These are phyloP conservation scores for Phytophthora niederhauseri DNA, from an alignment of 352 stramenopile genomes.

Conservation along the genomic window DNA sequence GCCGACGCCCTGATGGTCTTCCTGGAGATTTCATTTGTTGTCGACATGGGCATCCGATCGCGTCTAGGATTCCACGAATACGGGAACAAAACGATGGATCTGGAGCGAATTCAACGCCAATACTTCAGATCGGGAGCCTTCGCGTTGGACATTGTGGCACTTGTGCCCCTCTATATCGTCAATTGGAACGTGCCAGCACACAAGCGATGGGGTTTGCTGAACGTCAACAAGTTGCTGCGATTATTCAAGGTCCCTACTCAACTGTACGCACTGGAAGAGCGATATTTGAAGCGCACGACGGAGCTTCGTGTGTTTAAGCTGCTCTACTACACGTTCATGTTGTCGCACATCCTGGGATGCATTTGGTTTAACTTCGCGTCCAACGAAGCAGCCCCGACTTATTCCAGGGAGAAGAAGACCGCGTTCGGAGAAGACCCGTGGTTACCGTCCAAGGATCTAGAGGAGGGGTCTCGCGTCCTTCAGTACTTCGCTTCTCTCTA, in stretches of 20 bases:
- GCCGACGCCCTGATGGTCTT: conserved; percentile 35
- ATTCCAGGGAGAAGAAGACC: not conserved
- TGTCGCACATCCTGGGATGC: conserved; percentile 55
- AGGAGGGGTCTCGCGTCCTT: conserved; percentile 18
- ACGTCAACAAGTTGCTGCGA: conserved; percentile 61
- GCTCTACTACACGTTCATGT: conserved; percentile 65
- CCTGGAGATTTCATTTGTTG: conserved; percentile 47
- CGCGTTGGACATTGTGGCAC: conserved; percentile 44
- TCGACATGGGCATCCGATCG: conserved; percentile 57
- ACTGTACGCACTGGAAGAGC: conserved; percentile 49
- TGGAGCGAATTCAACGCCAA: conserved; percentile 28
- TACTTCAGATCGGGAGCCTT: conserved; percentile 55
- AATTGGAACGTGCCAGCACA: conserved; percentile 36
- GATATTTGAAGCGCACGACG: conserved; percentile 56
- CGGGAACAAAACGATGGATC: conserved; percentile 65
- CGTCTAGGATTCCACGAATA: conserved; percentile 61
- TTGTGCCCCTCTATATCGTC: conserved; percentile 51
- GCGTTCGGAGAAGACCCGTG: conserved; percentile 38
- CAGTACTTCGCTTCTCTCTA: conserved; percentile 66
- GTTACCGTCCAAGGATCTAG: conserved; percentile 36
- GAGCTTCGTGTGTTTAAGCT: conserved; percentile 66
- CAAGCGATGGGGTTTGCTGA: conserved; percentile 45
- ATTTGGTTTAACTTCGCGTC: conserved; percentile 61
- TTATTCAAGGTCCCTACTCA: conserved; percentile 57
- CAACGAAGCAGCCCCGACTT: conserved; percentile 11